Percentiles rank a stretch among this genome's conserved stretches.
Conservation (phyloP, 805 yeast genomes). For the Brettanomyces bruxellensis region DNA sequence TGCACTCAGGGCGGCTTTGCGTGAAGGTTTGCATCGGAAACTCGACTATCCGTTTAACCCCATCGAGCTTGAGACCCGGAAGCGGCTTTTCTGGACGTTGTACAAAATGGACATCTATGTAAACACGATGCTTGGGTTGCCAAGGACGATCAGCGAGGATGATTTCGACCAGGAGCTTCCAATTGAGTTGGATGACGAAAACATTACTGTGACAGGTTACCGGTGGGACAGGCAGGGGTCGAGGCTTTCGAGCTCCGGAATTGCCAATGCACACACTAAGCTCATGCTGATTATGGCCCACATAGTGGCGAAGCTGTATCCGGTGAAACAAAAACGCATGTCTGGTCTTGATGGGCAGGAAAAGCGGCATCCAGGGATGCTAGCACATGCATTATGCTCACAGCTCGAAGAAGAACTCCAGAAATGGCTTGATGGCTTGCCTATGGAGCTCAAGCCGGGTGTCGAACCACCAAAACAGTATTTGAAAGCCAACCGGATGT, state of each 20-base stretch:
- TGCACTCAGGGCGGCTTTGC: conserved; percentile 71
- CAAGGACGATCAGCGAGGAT: conserved; percentile 63
- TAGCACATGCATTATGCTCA: conserved; percentile 36
- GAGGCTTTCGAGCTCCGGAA: conserved; percentile 59
- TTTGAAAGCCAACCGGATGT: conserved; percentile 62
- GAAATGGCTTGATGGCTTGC: conserved; percentile 64
- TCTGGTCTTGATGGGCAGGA: conserved; percentile 12
- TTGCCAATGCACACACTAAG: conserved; percentile 80
- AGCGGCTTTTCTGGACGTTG: conserved; percentile 81
- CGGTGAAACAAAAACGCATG: conserved; percentile 39
- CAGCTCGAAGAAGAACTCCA: conserved; percentile 61
- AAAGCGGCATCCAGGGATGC: conserved; percentile 9
- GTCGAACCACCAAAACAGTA: conserved; percentile 59
- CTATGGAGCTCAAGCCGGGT: conserved; percentile 63
- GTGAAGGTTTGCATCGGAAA: conserved; percentile 78
- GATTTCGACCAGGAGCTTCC: conserved; percentile 88
- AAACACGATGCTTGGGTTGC: conserved; percentile 79
- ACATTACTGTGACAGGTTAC: conserved; percentile 61
- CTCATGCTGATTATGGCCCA: conserved; percentile 62
- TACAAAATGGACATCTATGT: conserved; percentile 87
- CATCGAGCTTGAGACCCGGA: conserved; percentile 73
- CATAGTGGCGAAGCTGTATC: conserved; percentile 66
- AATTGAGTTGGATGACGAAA: conserved; percentile 76
- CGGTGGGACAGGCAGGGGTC: conserved; percentile 32
- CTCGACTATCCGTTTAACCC: conserved; percentile 58